Base-by-base conservation (phyloP, 2,329 filamentous ascomycete species). In the Colletotrichum godetiae region DNA sequence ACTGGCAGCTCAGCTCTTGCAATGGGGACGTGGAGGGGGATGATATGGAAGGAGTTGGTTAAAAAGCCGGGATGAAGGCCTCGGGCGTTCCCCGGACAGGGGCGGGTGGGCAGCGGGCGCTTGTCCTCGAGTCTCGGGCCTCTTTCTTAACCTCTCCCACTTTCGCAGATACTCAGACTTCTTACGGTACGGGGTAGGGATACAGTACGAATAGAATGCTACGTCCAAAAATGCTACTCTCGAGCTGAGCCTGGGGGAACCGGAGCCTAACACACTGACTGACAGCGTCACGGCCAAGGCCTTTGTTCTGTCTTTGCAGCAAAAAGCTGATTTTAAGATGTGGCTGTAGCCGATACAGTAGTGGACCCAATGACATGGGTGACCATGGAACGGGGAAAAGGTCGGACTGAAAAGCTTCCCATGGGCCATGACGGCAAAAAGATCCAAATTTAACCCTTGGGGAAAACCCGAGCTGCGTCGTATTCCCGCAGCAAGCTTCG, bases 51-150 rank as follows among this genome's bases (percentile, higher is more conserved):
- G 49, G 31, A 31, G 55, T 31, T 59, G 59, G 55, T 55, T 57
- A 31, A 31, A 31, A 42, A 24, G 60, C 46, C 61, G 67, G 56
- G 71, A 73, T 66, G n/a, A 57, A 65, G 56, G 60, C 46, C 52
- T 73, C 67, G 60, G 70, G 60, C 70, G 67, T 65, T 70, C 70
- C 67, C 70, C 70, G 67, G 70, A 70, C 70, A 56, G 46, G 70
- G 69, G 63, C 52, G 6, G 15, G 42, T 13, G 31, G 57, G 58
- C 37, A 56, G n/a, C 29, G 68, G 42, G 56, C 46, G 57, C 19
- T 49, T 49, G 46, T 33, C n/a, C 33, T 27, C 15, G 33, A 24
- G 11, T 19, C 49, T 31, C n/a, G n/a, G 22, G 33, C 24, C 61
- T 65, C 62, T n/a, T 24, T 56, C 49, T 42, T 2, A 29, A 15